Evolutionary conservation across 768 basidiomycete species (phyloP), one percentile per base, ranked within the genome.

Genomic region (Tricholoma matsutake): DNA sequence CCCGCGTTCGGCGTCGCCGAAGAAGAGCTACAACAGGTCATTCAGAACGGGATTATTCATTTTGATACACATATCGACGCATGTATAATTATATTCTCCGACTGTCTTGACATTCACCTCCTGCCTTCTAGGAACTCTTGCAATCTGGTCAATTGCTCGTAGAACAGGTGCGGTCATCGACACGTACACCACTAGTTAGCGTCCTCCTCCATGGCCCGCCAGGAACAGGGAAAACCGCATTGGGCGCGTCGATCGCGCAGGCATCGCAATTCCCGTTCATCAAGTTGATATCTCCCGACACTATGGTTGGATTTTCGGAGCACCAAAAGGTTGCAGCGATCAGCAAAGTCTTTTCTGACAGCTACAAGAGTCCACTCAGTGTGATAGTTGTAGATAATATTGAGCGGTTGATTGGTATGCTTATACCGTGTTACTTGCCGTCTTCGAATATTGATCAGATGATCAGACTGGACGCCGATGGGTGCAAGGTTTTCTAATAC

Each of bases 1-100:
- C 94, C 97, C 9, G 94, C 96, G 16, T 99, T 94, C 71, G 97
- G 97, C 85, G 94, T 97, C 2, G 89, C 96, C 1, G 97, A 98
- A 74, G 96, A 96, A 73, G 96, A 99, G 76, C 79, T 99, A 16
- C 83, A 89, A 65, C 87, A 90, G 65, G 94, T 97, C 57, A 89
- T 98, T 20, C 92, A 96, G 74, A 93, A 98, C 70, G 97, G 97
- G 3, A 98, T 98, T 72, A 94, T 98, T 47, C 93, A 94, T 70
- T 97, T 85, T 71, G 87, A 87, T 72, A 60, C 70, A 6, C 78
- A 81, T 41, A 77, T 98, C 67, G 88, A 96, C 69, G 96, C 96
- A 66, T 71, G 88, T 78, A 7, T 25, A n/a, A 4, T 61, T 39
- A 51, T 59, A 58, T 45, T 49, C 29, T 51, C 34, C 18, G 11